Evolutionary conservation across 192 early-diverging fungal genomes (phyloP), one percentile per base, ranked within the genome.

Genomic region (Thamnidium elegans): DNA sequence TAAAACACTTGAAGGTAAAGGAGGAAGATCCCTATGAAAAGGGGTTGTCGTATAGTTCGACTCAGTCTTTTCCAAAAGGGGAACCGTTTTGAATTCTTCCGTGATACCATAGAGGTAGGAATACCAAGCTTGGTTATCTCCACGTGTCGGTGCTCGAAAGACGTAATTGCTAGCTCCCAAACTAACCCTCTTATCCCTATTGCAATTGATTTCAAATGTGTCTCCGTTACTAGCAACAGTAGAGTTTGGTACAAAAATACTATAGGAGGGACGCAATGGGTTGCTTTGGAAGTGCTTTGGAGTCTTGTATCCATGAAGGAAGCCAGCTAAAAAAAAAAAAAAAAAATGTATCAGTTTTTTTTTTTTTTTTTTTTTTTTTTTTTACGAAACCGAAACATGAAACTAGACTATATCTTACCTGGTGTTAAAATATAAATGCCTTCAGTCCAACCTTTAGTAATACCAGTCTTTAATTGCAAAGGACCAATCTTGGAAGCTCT

Each of bases 381-480:
- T 43, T 43, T 42, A 42, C 6, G 8, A n/a, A 15, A 1, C 3
- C 2, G 26, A 30, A 11, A 4, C 30, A 19, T 44, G 46, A 14
- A 48, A 48, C 3, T 45, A 48, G 17, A 9, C 42, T 32, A 39
- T 43, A 14, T 58, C 14, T 64, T 73, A 73, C 72, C 48, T 32
- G 74, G 67, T 7, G 81, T 78, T n/a, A 83, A 36, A n/a, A 80
- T 72, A 70, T 77, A 80, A 47, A 67, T 68, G 3, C 74, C 67
- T 7, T 80, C 74, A 15, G 52, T 62, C 76, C 71, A 78, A 31
- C 63, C 61, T 63, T 77, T 78, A 44, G 71, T 61, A 1, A 75
- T 63, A 10, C 69, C 65, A 1, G 74, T 66, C 19, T 71, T 68
- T 6, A 71, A 65, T 9, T 72, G 60, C 32, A 83, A 17, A 17